Conservation (phyloP, 1,139 yeast species). For the Wickerhamomyces sp. region DNA sequence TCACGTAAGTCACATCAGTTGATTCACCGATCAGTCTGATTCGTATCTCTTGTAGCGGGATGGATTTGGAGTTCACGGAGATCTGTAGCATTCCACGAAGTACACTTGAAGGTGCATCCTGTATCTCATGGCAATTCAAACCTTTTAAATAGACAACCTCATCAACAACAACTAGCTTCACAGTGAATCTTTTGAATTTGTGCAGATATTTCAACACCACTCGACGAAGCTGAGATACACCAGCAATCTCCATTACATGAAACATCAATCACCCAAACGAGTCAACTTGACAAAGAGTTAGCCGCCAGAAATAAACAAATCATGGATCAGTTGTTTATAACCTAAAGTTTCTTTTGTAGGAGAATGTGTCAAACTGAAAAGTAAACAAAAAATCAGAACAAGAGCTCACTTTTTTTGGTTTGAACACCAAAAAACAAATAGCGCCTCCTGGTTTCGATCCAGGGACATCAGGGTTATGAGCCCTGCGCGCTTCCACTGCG, state of each 20-base stretch:
- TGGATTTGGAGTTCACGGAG: slow-evolving; percentile 5
- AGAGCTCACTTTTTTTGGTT: too few relatives aligned
- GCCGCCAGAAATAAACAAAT: neutral
- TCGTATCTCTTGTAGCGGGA: slow-evolving; percentile 7
- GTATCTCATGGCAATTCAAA: slow-evolving; percentile 13
- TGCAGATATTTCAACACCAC: neutral
- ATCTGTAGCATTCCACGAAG: slow-evolving; percentile 14
- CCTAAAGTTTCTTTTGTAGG: neutral
- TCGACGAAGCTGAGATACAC: too few relatives aligned
- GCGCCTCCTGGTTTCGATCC: slow-evolving; percentile 99
- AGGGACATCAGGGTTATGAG: slow-evolving; percentile 99
- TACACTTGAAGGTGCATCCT: slow-evolving; percentile 6
- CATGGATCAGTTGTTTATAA: neutral
- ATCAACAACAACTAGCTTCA: slow-evolving; percentile 10
- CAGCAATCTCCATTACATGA: too few relatives aligned
- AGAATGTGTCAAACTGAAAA: too few relatives aligned
- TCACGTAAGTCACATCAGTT: neutral
- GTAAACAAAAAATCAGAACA: too few relatives aligned
- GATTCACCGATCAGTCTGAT: slow-evolving; percentile 14
- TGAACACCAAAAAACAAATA: slow-evolving; percentile 30
- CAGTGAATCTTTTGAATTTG: slow-evolving; percentile 3
- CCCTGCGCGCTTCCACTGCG: slow-evolving; percentile 99
- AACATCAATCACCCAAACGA: too few relatives aligned
- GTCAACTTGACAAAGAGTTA: neutral
- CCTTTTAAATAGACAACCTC: slow-evolving; percentile 16